A percentile compares a stretch with the other conserved stretches of the same genome.
phyloP scores from a whole-genome alignment of 148 eudicot species.

The Rhododendron ferrugineum region DNA sequence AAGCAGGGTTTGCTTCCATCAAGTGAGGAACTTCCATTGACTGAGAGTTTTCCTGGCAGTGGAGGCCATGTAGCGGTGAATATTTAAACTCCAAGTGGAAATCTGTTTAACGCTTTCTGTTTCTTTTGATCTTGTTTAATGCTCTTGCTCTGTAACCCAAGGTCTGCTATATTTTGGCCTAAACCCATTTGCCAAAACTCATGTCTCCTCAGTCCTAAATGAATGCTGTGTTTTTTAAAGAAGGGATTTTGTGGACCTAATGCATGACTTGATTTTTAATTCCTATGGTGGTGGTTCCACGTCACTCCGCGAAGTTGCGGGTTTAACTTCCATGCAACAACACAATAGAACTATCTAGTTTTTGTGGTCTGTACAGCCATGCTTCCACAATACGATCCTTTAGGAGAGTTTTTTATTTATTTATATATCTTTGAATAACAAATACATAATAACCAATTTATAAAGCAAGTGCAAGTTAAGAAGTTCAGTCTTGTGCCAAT shows the following conservation, averaged over 20 bases:
- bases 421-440: not conserved
- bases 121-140: not conserved
- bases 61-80: constrained; percentile 82
- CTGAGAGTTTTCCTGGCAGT: constrained; percentile 82
- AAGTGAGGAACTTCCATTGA: constrained; percentile 79
- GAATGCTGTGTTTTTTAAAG: not conserved
- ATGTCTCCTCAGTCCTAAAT: not conserved
- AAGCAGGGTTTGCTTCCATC: constrained; percentile 90
- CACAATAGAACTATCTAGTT: not conserved
- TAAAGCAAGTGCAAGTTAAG: not conserved
- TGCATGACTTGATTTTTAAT: not conserved
- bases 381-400: not conserved
- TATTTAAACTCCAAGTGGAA: not conserved
- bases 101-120: not conserved
- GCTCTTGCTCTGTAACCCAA: not conserved
- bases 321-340: not conserved
- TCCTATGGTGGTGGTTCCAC: not conserved
- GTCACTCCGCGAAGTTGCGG: not conserved
- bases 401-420: not conserved
- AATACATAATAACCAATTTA: not conserved
- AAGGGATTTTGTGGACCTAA: not conserved
- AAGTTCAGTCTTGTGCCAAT: not conserved
- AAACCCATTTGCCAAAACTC: not conserved
- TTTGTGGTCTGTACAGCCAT: not conserved
- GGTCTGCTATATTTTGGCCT: not conserved